phyloP scores from a whole-genome alignment of 805 yeast genomes.

The Debaryomyces hansenii region DNA sequence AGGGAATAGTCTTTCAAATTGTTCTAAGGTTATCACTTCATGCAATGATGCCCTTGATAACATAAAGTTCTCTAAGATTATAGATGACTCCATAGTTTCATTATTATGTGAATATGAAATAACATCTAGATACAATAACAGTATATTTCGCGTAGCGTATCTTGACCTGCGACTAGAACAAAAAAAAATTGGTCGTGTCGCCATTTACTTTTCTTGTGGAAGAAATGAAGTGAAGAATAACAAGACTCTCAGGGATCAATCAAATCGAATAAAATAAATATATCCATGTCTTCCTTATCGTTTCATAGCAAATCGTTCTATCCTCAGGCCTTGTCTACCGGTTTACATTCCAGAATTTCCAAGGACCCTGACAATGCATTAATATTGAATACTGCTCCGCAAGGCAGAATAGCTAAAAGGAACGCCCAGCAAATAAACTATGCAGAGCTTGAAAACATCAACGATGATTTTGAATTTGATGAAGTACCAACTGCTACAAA shows the following conservation, averaged over 20 bases:
- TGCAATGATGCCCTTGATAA: constrained; percentile 15
- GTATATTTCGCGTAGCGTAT: no score
- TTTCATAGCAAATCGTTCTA: constrained; percentile 25
- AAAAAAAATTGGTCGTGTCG: no score
- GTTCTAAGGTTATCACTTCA: constrained; percentile 15
- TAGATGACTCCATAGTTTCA: constrained; percentile 19
- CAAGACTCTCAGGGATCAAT: no score
- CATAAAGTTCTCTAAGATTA: constrained; percentile 19
- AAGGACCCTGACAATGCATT: constrained; percentile 74
- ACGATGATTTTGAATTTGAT: constrained; percentile 44
- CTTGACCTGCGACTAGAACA: no score
- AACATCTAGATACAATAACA: no score
- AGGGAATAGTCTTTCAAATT: constrained; percentile 18
- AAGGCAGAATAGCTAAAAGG: constrained; percentile 76
- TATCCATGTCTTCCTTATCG: constrained; percentile 12
- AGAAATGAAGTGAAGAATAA: no score
- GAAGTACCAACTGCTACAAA: constrained; percentile 22
- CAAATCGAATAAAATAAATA: background rate
- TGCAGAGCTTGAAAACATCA: constrained; percentile 74
- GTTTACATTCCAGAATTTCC: constrained; percentile 64
- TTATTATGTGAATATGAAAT: no score
- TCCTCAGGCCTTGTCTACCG: constrained; percentile 82
- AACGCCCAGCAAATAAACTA: constrained; percentile 71
- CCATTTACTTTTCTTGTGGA: no score
- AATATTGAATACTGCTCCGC: constrained; percentile 64